A percentile compares a stretch with the other conserved stretches of the same genome.
phyloP scores from a whole-genome alignment of 2,329 filamentous ascomycete species.

The Fusarium oxysporum region DNA sequence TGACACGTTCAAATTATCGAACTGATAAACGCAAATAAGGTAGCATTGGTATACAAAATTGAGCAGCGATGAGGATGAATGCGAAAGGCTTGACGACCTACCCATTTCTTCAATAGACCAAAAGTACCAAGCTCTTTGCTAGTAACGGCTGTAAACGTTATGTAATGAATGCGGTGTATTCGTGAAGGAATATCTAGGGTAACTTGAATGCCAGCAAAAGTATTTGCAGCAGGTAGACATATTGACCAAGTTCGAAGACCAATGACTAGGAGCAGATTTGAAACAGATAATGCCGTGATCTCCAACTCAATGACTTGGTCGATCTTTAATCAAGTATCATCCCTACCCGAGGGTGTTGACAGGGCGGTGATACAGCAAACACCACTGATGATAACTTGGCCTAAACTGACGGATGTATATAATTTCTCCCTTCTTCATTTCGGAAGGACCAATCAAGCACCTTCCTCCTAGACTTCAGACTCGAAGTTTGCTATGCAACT shows the following conservation, averaged over 20 bases:
- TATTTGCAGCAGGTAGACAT: neutral
- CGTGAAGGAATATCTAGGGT: neutral
- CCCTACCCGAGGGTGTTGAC: neutral
- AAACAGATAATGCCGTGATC: neutral
- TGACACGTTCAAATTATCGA: neutral
- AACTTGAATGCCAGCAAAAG: neutral
- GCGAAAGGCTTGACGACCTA: neutral
- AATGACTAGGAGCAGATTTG: neutral
- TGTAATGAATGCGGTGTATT: neutral
- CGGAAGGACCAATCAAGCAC: neutral
- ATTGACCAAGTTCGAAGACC: neutral
- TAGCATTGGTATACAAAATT: neutral
- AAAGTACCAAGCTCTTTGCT: neutral
- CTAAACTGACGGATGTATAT: neutral
- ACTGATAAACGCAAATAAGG: neutral
- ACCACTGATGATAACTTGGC: neutral
- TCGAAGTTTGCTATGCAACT: neutral
- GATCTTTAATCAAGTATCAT: neutral
- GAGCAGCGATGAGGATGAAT: neutral
- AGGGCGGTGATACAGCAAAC: neutral
- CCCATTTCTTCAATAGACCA: too few species aligned
- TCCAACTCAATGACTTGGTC: neutral
- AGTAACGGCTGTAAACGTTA: neutral
- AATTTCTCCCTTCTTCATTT: neutral
- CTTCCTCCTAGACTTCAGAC: too few species aligned